These are phyloP conservation scores for Eucalyptus pumila DNA, from an alignment of 345 rosid species.

Conservation along the genomic window DNA sequence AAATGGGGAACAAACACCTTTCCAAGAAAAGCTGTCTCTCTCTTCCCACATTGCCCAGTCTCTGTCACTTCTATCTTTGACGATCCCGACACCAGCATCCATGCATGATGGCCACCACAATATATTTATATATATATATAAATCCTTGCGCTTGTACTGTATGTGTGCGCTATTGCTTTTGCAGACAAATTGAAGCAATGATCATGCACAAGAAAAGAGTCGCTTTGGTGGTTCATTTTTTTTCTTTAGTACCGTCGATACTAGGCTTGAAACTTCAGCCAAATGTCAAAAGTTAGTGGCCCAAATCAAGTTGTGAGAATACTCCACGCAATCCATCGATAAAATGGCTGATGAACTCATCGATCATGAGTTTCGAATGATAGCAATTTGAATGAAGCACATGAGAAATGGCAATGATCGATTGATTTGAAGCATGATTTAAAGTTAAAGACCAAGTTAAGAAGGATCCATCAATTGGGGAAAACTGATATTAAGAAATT, in stretches of 20 bases:
- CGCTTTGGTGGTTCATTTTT: not conserved
- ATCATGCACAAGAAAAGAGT: not conserved
- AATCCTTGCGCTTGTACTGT: not conserved
- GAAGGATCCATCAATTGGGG: not conserved
- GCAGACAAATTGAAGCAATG: not conserved
- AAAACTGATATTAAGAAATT: not conserved
- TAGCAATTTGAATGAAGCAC: not conserved
- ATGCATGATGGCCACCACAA: not conserved
- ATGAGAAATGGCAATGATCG: not conserved
- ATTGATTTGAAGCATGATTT: not conserved
- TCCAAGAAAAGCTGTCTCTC: not conserved
- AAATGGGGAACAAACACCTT: not conserved
- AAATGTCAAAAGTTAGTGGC: not conserved
- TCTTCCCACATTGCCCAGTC: not conserved
- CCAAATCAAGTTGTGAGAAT: not conserved
- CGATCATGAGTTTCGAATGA: not conserved
- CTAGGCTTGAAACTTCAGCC: not conserved
- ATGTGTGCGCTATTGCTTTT: not conserved
- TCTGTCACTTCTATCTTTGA: not conserved
- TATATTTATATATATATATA: not conserved
- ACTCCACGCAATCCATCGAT: not conserved
- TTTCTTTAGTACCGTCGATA: not conserved
- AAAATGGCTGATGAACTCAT: not conserved
- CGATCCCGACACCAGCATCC: not conserved
- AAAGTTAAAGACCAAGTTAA: not conserved